A percentile compares a stretch with the other conserved stretches of the same genome.
phyloP scores from a whole-genome alignment of 768 basidiomycete genomes.

The Rhodotorula taiwanensis region DNA sequence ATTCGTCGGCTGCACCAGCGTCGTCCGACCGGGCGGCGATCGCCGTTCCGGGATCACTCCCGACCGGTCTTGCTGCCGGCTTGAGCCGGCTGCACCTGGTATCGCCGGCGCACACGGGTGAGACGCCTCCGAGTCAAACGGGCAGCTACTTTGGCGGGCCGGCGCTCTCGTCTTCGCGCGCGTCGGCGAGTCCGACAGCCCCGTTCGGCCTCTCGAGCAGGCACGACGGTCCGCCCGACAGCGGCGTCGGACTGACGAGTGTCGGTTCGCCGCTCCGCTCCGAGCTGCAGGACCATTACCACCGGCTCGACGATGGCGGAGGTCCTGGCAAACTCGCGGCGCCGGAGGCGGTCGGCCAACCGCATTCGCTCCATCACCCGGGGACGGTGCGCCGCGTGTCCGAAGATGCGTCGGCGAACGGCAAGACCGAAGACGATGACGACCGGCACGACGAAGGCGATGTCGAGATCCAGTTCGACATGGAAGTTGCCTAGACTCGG shows the following conservation, averaged over 20 bases:
- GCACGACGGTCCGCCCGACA: neutral
- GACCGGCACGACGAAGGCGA: neutral
- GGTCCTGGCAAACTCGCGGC: too few species aligned
- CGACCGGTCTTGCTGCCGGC: constrained; percentile 85
- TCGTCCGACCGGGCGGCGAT: neutral
- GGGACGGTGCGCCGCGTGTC: neutral
- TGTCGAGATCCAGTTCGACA: constrained; percentile 2
- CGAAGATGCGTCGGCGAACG: neutral
- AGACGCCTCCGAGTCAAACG: constrained; percentile 16
- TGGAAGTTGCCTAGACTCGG: constrained; percentile 7
- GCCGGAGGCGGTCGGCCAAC: too few species aligned
- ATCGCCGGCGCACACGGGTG: constrained; percentile 43
- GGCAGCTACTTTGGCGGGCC: neutral
- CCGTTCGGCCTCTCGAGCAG: neutral
- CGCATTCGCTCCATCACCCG: neutral
- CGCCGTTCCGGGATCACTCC: constrained; percentile 48
- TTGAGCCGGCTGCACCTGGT: constrained; percentile 80
- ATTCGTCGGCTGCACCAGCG: too few species aligned
- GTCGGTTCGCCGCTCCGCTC: neutral
- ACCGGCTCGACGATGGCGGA: neutral
- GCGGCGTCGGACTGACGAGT: neutral
- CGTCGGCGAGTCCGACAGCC: too few species aligned
- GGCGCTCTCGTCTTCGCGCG: neutral
- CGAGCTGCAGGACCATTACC: neutral
- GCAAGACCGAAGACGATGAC: neutral